Percentiles rank a stretch among this genome's conserved stretches.
Evolutionary conservation across 2,329 filamentous ascomycete species (phyloP).

Genomic region (Fusarium continuum): DNA sequence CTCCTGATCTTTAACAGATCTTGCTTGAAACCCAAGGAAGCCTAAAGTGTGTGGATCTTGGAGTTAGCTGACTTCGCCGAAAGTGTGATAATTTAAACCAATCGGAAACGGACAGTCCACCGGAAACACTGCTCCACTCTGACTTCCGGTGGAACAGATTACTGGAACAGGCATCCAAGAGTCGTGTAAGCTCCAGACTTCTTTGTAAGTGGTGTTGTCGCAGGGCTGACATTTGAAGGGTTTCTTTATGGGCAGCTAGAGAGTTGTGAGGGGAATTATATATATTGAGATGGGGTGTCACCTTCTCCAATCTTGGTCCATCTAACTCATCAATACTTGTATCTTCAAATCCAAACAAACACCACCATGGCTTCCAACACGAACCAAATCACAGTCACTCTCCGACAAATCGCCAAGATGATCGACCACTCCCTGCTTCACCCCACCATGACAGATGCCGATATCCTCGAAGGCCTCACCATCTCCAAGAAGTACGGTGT

Average conservation of each 20-base stretch:
- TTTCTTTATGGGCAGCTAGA: no score
- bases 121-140: neutral
- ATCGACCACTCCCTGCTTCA: slow-evolving; percentile 71
- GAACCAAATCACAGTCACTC: slow-evolving; percentile 50
- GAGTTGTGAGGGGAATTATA: no score
- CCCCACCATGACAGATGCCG: slow-evolving; percentile 67
- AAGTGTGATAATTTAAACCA: no score
- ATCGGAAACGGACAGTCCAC: neutral
- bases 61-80: no score
- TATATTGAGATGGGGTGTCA: no score
- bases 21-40: no score
- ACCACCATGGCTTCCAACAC: neutral
- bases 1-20: no score
- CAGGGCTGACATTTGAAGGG: neutral
- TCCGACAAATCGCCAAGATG: slow-evolving; percentile 59
- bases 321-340: no score
- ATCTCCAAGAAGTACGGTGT: slow-evolving; percentile 59
- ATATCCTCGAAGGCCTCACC: slow-evolving; percentile 59
- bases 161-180: neutral
- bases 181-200: rapidly evolving
- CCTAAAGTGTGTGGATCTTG: no score
- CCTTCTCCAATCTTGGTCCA: no score
- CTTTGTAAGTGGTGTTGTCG: neutral
- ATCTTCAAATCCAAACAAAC: no score
- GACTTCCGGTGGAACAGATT: neutral